Evolutionary conservation across 2,329 filamentous ascomycete genomes (phyloP).

Genomic region (Arthrobotrys iridis): DNA sequence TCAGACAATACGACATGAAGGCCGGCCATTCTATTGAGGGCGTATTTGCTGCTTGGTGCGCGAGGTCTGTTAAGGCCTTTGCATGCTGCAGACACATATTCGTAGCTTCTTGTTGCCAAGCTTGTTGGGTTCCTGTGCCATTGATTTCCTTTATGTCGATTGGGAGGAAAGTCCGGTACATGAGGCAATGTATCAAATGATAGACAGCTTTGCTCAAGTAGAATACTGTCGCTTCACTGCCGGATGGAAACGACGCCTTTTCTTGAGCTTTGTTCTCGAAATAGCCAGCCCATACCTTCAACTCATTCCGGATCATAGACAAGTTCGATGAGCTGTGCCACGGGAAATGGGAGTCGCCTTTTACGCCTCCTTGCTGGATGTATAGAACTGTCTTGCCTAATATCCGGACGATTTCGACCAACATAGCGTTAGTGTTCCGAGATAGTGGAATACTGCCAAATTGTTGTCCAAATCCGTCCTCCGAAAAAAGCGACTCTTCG

Average conservation of each 20-base stretch:
- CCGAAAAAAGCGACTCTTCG: slow-evolving; percentile 78
- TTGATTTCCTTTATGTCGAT: slow-evolving; percentile 86
- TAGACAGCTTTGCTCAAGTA: slow-evolving; percentile 88
- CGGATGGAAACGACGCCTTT: slow-evolving; percentile 40
- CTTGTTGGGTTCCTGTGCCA: slow-evolving; percentile 70
- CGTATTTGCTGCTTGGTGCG: slow-evolving; percentile 77
- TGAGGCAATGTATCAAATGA: slow-evolving; percentile 84
- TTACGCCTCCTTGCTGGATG: slow-evolving; percentile 83
- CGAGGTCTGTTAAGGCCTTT: slow-evolving; percentile 84
- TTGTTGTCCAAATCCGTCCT: slow-evolving; percentile 48
- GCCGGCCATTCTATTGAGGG: slow-evolving; percentile 83
- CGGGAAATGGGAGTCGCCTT: slow-evolving; percentile 88
- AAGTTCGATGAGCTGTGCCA: slow-evolving; percentile 88
- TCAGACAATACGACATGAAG: slow-evolving; percentile 86
- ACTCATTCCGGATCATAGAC: slow-evolving; percentile 83
- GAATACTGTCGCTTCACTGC: slow-evolving; percentile 78
- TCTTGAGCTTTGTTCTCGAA: slow-evolving; percentile 79
- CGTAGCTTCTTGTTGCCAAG: slow-evolving; percentile 91
- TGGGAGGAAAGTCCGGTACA: slow-evolving; percentile 86
- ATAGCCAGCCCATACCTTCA: slow-evolving; percentile 85
- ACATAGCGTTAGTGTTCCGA: slow-evolving; percentile 72
- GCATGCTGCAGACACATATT: slow-evolving; percentile 87
- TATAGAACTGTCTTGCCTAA: slow-evolving; percentile 85
- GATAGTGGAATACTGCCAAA: slow-evolving; percentile 42
- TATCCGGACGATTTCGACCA: slow-evolving; percentile 85